phyloP scores from a whole-genome alignment of 2,329 filamentous ascomycete species.

The Colletotrichum phormii region DNA sequence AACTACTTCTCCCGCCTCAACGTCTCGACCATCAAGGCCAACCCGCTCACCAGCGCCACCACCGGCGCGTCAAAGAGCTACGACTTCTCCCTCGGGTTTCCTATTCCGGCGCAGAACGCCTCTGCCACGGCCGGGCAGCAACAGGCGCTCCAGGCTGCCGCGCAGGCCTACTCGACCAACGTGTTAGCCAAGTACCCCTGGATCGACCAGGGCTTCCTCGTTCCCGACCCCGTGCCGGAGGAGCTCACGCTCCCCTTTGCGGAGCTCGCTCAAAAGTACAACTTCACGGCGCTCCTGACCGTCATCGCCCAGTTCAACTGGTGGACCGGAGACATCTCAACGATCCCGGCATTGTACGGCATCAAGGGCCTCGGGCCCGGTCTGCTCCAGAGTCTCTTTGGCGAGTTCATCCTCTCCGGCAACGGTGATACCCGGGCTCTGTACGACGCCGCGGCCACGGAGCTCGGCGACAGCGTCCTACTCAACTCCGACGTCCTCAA shows the following conservation, averaged over 20 bases:
- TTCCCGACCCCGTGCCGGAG: slow-evolving; percentile 57
- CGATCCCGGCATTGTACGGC: slow-evolving; percentile 52
- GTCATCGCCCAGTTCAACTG: slow-evolving; percentile 48
- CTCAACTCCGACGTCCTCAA: slow-evolving; percentile 40
- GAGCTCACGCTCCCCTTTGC: slow-evolving; percentile 56
- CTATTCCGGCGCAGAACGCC: slow-evolving; percentile 25
- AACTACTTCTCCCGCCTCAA: slow-evolving; percentile 51
- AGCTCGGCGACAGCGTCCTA: slow-evolving; percentile 44
- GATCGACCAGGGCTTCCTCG: slow-evolving; percentile 44
- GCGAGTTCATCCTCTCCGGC: slow-evolving; percentile 40
- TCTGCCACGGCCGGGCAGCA: slow-evolving; percentile 22
- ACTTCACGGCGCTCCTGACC: slow-evolving; percentile 48
- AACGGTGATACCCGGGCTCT: slow-evolving; percentile 41
- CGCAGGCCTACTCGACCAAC: slow-evolving; percentile 20
- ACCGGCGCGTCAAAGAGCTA: slow-evolving; percentile 27
- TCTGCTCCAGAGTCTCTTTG: slow-evolving; percentile 36
- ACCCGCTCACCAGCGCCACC: not conserved
- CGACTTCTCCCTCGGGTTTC: slow-evolving; percentile 36
- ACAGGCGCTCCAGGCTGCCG: slow-evolving; percentile 15
- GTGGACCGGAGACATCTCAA: slow-evolving; percentile 53
- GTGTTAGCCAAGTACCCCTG: slow-evolving; percentile 30
- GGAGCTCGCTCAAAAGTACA: slow-evolving; percentile 55
- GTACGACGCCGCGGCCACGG: slow-evolving; percentile 42
- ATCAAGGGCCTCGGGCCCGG: slow-evolving; percentile 46
- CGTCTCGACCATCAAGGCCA: slow-evolving; percentile 38